Evolutionary conservation across 192 early-diverging fungal species (phyloP).

Genomic region (Backusella sp.): DNA sequence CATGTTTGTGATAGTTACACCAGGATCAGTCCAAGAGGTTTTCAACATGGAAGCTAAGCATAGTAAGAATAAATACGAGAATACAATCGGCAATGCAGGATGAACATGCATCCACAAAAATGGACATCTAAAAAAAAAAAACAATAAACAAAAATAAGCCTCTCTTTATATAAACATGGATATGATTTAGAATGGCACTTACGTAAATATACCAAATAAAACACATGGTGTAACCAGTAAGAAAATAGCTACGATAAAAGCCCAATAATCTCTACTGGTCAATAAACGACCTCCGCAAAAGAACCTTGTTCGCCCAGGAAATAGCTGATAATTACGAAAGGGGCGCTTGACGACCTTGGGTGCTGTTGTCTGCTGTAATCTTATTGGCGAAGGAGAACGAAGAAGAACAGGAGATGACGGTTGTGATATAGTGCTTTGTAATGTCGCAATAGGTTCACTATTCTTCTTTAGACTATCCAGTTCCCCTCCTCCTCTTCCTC

Average conservation of each 20-base stretch:
- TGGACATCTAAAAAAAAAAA: slow-evolving; percentile 47
- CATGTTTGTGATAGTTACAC: slow-evolving; percentile 34
- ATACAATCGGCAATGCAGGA: slow-evolving; percentile 66
- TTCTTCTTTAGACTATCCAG: neutral
- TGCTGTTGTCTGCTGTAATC: neutral
- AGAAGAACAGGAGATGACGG: slow-evolving; percentile 5
- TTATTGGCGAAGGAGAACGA: neutral
- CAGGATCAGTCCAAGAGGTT: slow-evolving; percentile 75
- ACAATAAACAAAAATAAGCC: neutral
- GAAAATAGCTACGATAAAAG: slow-evolving; percentile 56
- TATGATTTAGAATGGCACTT: slow-evolving; percentile 12
- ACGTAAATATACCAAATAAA: slow-evolving; percentile 59
- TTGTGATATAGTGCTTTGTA: neutral
- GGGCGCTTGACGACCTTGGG: neutral
- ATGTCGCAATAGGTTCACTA: neutral
- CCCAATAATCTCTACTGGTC: slow-evolving; percentile 62
- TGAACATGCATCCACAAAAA: slow-evolving; percentile 60
- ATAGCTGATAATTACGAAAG: slow-evolving; percentile 46
- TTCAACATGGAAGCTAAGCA: slow-evolving; percentile 67
- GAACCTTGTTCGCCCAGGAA: slow-evolving; percentile 58
- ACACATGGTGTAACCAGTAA: slow-evolving; percentile 56
- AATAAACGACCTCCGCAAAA: slow-evolving; percentile 62
- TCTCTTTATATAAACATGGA: neutral
- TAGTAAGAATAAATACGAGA: slow-evolving; percentile 63
- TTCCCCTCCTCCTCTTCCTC: neutral